Evolutionary conservation across 176 grass and related monocot species (phyloP), one percentile per base, ranked within the genome.

Genomic region (Coix lacrymajobi): DNA sequence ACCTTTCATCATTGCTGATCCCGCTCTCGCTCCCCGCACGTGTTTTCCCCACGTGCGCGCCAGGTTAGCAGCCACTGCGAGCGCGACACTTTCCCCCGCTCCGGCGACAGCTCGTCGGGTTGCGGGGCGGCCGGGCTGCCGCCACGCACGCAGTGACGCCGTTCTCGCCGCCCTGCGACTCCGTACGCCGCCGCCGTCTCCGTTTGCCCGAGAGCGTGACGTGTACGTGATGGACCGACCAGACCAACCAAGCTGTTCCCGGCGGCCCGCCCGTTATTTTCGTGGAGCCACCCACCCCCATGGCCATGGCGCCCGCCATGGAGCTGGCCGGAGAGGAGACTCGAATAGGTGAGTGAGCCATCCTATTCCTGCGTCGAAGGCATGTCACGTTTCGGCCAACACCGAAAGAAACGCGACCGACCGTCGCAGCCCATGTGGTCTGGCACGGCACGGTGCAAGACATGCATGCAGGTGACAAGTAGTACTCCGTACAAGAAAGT

Each of bases 11-110:
- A 30, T 22, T 70, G 73, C 38, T 43, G 38, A 75, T 52, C 10
- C 72, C 7, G 62, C 83, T 61, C n/a, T 37, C 68, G 60, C 87
- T 84, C 81, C n/a, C 46, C 68, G 60, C 87, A 88, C 81, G 86
- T 69, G 71, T 38, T 73, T 65, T 43, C 44, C 56, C 24, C 54
- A 43, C 40, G 65, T 33, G 75, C 67, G 67, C 67, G 43, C 74
- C 56, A 70, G 25, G 41, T 69, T 62, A 44, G 11, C 12, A 8
- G 46, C 22, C 67, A 40, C 67, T 20, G 39, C 17, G 20, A 66
- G 39, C 17, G 20, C 75, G 15, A 37, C 83, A 39, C 52, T 30
- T 79, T 17, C 19, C 40, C 46, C 75, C 60, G 24, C 31, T 34
- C 85, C 39, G 72, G 64, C 73, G 51, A 77, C 73, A 82, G 51